phyloP scores from a whole-genome alignment of 164 flowering plant genomes.

The Sedum album region DNA sequence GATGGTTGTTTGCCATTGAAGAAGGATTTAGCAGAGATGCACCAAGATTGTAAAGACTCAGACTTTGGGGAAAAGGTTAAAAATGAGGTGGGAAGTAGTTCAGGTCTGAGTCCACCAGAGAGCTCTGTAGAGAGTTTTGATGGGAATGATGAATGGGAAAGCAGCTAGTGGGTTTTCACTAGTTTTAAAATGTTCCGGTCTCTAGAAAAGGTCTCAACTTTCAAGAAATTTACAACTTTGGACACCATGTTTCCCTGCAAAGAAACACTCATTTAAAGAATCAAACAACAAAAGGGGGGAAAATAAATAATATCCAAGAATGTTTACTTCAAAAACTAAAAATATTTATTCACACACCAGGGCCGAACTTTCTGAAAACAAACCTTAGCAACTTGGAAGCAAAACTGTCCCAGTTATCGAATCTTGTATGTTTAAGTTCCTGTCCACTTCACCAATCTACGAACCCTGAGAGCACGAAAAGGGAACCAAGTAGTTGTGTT shows the following conservation, averaged over 20 bases:
- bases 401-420: too few species aligned
- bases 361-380: too few species aligned
- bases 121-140: conserved; percentile 8
- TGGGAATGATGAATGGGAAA: conserved; percentile 10
- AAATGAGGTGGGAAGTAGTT: background rate
- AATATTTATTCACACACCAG: too few species aligned
- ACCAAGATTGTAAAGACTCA: conserved; percentile 14
- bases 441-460: too few species aligned
- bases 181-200: conserved; percentile 15
- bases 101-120: background rate
- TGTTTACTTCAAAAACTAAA: too few species aligned
- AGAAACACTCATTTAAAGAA: background rate
- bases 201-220: conserved; percentile 19
- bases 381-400: too few species aligned
- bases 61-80: conserved; percentile 14
- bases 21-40: background rate
- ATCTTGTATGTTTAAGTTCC: too few species aligned
- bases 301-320: too few species aligned
- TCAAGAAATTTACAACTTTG: conserved; percentile 12
- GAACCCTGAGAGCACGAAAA: too few species aligned
- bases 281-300: too few species aligned
- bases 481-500: too few species aligned
- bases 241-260: conserved; percentile 4
- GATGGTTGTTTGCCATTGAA: conserved; percentile 2
- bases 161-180: conserved; percentile 15